phyloP scores from a whole-genome alignment of 1,284 basidiomycete species.

The Trametes versicolor region DNA sequence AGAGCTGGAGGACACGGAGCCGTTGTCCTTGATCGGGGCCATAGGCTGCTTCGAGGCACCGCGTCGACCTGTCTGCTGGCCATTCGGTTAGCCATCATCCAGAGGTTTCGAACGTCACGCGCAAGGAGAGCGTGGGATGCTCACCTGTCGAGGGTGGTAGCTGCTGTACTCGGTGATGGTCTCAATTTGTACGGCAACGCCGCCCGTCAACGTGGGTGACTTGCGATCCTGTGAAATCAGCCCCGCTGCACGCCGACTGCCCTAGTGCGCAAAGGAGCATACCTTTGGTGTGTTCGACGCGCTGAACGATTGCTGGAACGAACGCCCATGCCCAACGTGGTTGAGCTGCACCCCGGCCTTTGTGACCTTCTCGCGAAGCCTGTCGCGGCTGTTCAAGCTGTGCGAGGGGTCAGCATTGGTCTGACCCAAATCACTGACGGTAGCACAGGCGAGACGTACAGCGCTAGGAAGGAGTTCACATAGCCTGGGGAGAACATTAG shows the following conservation, averaged over 20 bases:
- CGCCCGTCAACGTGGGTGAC: conserved; percentile 11
- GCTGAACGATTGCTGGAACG: conserved; percentile 23
- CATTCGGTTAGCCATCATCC: background rate
- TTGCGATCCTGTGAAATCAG: background rate
- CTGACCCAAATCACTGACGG: too few relatives aligned
- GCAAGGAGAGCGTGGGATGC: background rate
- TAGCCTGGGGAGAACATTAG: conserved; percentile 33
- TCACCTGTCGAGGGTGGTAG: conserved; percentile 12
- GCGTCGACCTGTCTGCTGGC: background rate
- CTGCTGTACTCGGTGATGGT: conserved; percentile 32
- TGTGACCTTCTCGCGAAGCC: conserved; percentile 35
- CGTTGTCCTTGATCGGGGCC: conserved; percentile 24
- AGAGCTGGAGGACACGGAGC: conserved; percentile 15
- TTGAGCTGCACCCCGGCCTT: conserved; percentile 30
- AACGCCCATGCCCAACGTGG: conserved; percentile 26
- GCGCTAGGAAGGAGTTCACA: conserved; percentile 42
- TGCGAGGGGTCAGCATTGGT: background rate
- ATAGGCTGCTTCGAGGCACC: background rate
- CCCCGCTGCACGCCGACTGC: background rate
- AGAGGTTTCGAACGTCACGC: conserved; percentile 1
- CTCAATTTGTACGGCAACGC: conserved; percentile 29
- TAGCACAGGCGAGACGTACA: conserved; percentile 23
- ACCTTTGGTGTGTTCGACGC: conserved; percentile 17
- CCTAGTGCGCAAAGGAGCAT: background rate
- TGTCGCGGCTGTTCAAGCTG: conserved; percentile 39